Evolutionary conservation across 2,329 filamentous ascomycete species (phyloP), one percentile per base, ranked within the genome.

Genomic region (Clonostachys rosea): DNA sequence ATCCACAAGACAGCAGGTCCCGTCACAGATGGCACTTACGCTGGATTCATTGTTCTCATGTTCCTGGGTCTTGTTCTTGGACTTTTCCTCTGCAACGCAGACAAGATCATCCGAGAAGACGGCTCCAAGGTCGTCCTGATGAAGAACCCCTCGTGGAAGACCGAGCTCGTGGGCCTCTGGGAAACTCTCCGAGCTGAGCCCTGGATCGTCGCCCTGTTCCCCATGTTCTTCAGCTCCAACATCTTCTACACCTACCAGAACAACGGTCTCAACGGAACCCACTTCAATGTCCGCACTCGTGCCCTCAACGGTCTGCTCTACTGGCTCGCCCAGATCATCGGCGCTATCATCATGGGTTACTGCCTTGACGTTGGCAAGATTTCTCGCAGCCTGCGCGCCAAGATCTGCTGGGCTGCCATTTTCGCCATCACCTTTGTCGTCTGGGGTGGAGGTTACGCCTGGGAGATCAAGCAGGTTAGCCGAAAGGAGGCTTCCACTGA

Each of bases 101-200:
- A 79, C 55, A 78, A 82, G 47, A 79, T 96, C 52, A 71, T 88
- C 54, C 89, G 91, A 51, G 73, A 78, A 36, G 89, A 96, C 61
- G 89, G 89, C 49, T 86, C 86, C 49, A 79, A 82, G 49, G 83
- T 95, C 60, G 90, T 95, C 52, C 68, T 91, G 52, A 95, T 92
- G 87, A 92, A 94, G 73, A 88, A 95, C 66, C 91, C 91, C 5
- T 88, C 87, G 45, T 95, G 88, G 87, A 81, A 81, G 59, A 84
- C 87, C 4, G 91, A 96, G 68, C 66, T 95, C 51, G 53, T 78
- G 16, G 91, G 91, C 47, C 79, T 96, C 3, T 86, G 76, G 65
- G 78, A 94, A 64, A 89, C 87, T 1, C 68, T 95, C 48, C 68
- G 70, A 44, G 75, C 75, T 34, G 86, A 94, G 55, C 82, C 82